These are phyloP conservation scores for Purpureocillium lavendulum DNA, from an alignment of 2,329 filamentous ascomycete genomes.

Conservation along the genomic window DNA sequence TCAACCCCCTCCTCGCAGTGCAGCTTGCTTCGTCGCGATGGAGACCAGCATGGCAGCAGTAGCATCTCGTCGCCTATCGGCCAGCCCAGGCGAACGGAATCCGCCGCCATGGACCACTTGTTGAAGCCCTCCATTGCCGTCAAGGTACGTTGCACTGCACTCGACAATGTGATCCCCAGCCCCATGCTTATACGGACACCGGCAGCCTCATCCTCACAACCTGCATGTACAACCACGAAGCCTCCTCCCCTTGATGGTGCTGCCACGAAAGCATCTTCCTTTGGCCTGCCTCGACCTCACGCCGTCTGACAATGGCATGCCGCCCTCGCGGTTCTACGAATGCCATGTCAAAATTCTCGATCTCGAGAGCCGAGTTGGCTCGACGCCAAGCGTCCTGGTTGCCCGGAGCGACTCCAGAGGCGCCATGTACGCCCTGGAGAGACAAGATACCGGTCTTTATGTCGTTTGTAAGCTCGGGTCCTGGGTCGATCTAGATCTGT, in stretches of 20 bases:
- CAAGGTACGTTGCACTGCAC: constrained; percentile 30
- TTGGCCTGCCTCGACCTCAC: constrained; percentile 54
- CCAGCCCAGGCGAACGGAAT: constrained; percentile 21
- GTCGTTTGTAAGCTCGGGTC: constrained; percentile 58
- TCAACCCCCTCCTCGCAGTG: constrained; percentile 31
- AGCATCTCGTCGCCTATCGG: too few relatives aligned
- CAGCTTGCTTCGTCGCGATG: constrained; percentile 23
- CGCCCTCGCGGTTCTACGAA: constrained; percentile 49
- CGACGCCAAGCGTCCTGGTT: constrained; percentile 48
- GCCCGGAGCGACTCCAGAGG: constrained; percentile 48
- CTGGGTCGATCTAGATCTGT: constrained; percentile 53
- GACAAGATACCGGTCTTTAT: constrained; percentile 52
- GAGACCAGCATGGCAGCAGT: constrained; percentile 13
- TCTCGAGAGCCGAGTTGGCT: constrained; percentile 50
- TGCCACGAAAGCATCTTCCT: constrained; percentile 51
- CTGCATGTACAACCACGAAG: constrained; percentile 43
- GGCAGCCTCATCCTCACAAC: constrained; percentile 47
- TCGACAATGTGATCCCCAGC: not conserved
- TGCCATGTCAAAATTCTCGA: constrained; percentile 56
- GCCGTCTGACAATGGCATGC: constrained; percentile 39
- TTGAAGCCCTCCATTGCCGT: constrained; percentile 43
- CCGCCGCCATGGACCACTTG: constrained; percentile 40
- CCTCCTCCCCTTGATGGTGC: constrained; percentile 52
- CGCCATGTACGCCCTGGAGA: constrained; percentile 56
- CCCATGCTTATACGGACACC: constrained; percentile 9